Conservation (phyloP, 2,329 filamentous ascomycete genomes). For the Diaporthe vaccinii region DNA sequence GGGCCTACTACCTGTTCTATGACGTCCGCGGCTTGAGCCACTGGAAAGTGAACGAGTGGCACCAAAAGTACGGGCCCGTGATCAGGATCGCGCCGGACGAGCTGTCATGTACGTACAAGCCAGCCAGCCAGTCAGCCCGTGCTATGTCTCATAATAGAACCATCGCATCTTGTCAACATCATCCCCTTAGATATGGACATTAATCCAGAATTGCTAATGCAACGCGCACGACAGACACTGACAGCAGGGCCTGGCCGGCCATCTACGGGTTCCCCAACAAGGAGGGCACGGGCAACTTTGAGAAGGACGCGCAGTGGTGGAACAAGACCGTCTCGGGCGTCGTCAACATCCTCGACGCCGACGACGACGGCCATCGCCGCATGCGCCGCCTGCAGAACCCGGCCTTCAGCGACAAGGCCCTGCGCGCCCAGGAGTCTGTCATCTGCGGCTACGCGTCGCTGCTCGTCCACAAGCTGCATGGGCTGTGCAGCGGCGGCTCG, state of each 20-base stretch:
- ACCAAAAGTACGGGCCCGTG: constrained; percentile 34
- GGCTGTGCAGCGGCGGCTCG: constrained; percentile 19
- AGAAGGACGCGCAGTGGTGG: constrained; percentile 37
- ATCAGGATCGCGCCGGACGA: constrained; percentile 36
- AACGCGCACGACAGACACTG: neutral
- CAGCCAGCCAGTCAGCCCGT: neutral
- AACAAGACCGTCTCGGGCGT: constrained; percentile 35
- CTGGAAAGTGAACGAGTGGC: constrained; percentile 36
- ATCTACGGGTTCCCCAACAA: constrained; percentile 36
- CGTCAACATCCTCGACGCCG: constrained; percentile 35
- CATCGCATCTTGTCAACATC: neutral
- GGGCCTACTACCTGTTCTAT: constrained; percentile 30
- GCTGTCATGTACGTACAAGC: constrained; percentile 16
- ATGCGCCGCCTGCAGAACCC: constrained; percentile 45
- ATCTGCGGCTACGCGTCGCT: constrained; percentile 42
- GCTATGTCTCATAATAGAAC: neutral
- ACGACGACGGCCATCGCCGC: constrained; percentile 40
- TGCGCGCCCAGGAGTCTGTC: constrained; percentile 46
- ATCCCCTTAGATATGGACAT: no score
- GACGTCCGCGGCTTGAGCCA: constrained; percentile 34
- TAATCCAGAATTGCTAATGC: neutral
- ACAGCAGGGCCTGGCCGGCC: constrained; percentile 27
- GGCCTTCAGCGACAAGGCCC: constrained; percentile 47
- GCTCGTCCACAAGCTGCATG: constrained; percentile 40
- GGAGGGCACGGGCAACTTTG: constrained; percentile 31